Percentiles rank a stretch among this genome's conserved stretches.
These are phyloP conservation scores for Kwoniella botswanensis DNA, from an alignment of 768 basidiomycete genomes.

Conservation along the genomic window DNA sequence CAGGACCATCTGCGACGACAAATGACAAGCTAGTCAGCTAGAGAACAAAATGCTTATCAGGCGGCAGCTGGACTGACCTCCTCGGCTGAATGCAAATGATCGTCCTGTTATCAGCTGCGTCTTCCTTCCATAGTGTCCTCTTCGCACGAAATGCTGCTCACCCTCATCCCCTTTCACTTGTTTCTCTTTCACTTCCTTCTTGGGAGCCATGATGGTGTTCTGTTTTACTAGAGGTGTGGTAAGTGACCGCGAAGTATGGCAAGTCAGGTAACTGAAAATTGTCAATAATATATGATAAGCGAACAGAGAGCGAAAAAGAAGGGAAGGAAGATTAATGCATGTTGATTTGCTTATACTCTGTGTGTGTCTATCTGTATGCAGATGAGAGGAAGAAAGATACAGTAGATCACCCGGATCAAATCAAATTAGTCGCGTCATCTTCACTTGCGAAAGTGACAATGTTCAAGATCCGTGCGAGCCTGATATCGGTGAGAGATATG, in stretches of 20 bases:
- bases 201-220: constrained; percentile 49
- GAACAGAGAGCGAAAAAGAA: neutral
- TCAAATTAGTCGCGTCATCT: constrained; percentile 4
- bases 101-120: no score
- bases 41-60: neutral
- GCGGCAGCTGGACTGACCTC: constrained; percentile 26
- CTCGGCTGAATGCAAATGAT: constrained; percentile 45
- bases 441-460: neutral
- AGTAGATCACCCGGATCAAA: neutral
- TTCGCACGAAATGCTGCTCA: no score
- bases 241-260: no score
- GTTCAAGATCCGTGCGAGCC: constrained; percentile 4
- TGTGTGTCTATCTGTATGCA: neutral
- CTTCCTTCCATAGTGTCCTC: no score
- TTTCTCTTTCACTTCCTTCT: constrained; percentile 50
- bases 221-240: neutral
- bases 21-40: neutral
- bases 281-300: neutral
- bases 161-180: constrained; percentile 57
- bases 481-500: neutral
- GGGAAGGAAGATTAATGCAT: neutral
- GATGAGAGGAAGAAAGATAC: neutral
- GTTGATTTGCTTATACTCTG: neutral
- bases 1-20: constrained; percentile 62
- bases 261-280: neutral